Evolutionary conservation across 2,329 filamentous ascomycete species (phyloP), one percentile per base, ranked within the genome.

Genomic region (Fusarium sp.): DNA sequence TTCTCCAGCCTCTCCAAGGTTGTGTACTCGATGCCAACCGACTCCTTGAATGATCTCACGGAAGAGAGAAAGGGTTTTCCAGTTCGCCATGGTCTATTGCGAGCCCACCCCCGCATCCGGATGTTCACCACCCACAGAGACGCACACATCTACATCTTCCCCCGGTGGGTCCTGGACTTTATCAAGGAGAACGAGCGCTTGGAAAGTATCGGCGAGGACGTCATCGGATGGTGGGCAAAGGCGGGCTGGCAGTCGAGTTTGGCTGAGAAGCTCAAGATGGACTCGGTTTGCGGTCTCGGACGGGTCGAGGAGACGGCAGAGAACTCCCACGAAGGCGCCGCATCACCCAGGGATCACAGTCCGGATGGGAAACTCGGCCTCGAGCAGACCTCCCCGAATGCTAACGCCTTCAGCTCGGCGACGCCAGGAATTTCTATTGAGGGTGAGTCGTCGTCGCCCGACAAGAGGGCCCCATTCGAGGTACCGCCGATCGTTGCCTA

Each of bases 181-280:
- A 90, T 97, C 47, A 89, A 90, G 67, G 87, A 89, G 71, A 97
- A 98, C 78, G 92, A 95, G 34, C 91, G 89, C 13, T 90, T 99
- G 72, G 94, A 98, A 77, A 97, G 92, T 65, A 91, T 99, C 57
- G 93, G 93, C 35, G 96, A 98, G 81, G 96, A 98, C 79, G 91
- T 98, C 7, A 87, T 98, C 18, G 95, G 95, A 8, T 98, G 94
- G 93, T 98, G 95, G 95, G 94, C 95, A 37, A 98, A 98, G 82
- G 91, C 96, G 1, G 91, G 92, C 64, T 99, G 96, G 96, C 95
- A 98, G 82, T 87, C 89, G 4, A 93, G 94, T 0, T 86, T 98
- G 4, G 90, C 89, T 1, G 90, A 93, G 61, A 98, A 97, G 82
- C 87, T 98, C 9, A 89, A 91, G 1, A 84, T 98, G 62, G 85